Evolutionary conservation across 176 grass and related monocot species (phyloP).

Genomic region (Elaeis guineensis): DNA sequence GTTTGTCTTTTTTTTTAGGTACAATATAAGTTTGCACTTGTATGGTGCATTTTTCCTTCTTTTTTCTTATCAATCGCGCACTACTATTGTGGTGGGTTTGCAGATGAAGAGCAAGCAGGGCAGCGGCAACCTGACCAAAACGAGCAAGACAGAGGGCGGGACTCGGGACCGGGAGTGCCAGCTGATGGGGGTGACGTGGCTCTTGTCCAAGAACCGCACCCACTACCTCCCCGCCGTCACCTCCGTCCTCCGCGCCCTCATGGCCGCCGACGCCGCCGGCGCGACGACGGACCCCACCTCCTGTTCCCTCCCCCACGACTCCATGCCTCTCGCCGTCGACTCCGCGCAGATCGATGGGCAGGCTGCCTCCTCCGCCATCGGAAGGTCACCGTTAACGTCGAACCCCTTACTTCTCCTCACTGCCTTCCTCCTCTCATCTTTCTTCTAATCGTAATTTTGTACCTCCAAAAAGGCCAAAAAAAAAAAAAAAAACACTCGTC

Average conservation of each 20-base stretch:
- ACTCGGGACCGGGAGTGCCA: not conserved
- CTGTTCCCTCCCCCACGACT: not conserved
- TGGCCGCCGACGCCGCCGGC: not conserved
- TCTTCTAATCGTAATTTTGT: too few species aligned
- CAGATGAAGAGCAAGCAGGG: constrained; percentile 13
- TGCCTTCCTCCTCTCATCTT: too few species aligned
- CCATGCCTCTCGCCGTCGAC: constrained; percentile 9
- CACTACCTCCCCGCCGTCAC: constrained; percentile 1
- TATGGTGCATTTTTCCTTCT: too few species aligned
- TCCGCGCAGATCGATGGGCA: not conserved
- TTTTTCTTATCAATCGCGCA: too few species aligned
- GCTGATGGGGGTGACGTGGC: constrained; percentile 19
- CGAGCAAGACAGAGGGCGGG: not conserved
- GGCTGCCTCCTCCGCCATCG: not conserved
- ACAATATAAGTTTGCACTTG: too few species aligned
- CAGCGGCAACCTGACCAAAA: not conserved
- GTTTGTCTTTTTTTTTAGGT: too few species aligned
- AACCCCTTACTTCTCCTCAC: too few species aligned
- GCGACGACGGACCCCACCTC: not conserved
- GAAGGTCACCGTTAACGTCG: too few species aligned
- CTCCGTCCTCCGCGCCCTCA: constrained; percentile 13
- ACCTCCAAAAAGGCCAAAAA: too few species aligned
- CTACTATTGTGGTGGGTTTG: not conserved
- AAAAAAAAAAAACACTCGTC: too few species aligned
- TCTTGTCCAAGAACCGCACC: constrained; percentile 15